Conservation (phyloP, 148 eudicot species). For the Nepenthes mirabilis region DNA sequence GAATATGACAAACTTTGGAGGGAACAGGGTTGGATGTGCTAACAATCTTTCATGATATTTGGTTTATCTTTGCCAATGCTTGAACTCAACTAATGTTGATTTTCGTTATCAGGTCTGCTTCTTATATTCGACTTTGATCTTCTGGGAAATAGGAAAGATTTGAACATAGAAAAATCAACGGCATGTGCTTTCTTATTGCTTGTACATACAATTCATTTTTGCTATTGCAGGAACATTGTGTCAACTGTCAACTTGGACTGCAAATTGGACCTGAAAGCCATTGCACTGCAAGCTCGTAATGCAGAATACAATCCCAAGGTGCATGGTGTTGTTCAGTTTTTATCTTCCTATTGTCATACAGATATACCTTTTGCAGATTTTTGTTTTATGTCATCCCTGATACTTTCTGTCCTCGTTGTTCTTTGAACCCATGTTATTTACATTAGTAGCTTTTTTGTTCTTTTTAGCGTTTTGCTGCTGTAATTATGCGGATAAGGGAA, state of each 20-base stretch:
- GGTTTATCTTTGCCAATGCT: too few relatives aligned
- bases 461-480: slow-evolving; percentile 89
- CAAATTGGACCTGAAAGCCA: slow-evolving; percentile 75
- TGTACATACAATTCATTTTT: not conserved
- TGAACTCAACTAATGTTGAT: too few relatives aligned
- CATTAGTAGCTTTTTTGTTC: not conserved
- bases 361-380: not conserved
- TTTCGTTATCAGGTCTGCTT: too few relatives aligned
- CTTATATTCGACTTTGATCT: too few relatives aligned
- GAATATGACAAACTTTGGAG: too few relatives aligned
- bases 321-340: not conserved
- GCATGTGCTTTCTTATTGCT: not conserved
- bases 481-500: slow-evolving; percentile 86
- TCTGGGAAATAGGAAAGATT: too few relatives aligned
- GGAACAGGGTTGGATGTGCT: too few relatives aligned
- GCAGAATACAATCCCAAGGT: slow-evolving; percentile 94
- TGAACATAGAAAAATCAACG: too few relatives aligned
- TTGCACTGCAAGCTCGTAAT: slow-evolving; percentile 78
- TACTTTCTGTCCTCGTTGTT: not conserved
- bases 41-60: too few relatives aligned
- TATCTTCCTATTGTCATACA: not conserved
- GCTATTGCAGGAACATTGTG: slow-evolving; percentile 49
- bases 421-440: not conserved
- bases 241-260: slow-evolving; percentile 83
- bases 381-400: not conserved